These are phyloP conservation scores for Aspergillus asperescens DNA, from an alignment of 495 filamentous ascomycete species.

Conservation along the genomic window DNA sequence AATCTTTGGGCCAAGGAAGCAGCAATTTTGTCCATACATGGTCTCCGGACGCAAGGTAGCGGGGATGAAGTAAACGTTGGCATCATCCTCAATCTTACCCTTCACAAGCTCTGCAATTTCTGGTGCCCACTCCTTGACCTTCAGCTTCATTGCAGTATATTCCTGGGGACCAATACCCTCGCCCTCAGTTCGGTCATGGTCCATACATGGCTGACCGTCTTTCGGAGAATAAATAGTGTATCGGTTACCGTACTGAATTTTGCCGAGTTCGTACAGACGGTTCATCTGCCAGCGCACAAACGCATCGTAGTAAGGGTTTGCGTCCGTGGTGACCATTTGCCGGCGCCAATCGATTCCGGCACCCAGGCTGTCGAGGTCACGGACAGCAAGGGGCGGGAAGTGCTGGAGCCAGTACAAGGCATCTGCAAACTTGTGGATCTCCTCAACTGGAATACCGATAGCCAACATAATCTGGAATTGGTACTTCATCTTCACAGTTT, in stretches of 20 bases:
- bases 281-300: slow-evolving; percentile 99
- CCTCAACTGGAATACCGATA: slow-evolving; percentile 72
- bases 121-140: slow-evolving; percentile 81
- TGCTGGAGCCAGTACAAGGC: slow-evolving; percentile 80
- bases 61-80: slow-evolving; percentile 82
- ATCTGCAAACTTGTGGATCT: slow-evolving; percentile 90
- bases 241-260: slow-evolving; percentile 90
- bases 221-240: slow-evolving; percentile 96
- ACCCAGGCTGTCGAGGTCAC: slow-evolving; percentile 78
- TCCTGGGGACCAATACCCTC: slow-evolving; percentile 89
- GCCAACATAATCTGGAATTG: slow-evolving; percentile 89
- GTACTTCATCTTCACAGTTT: slow-evolving; percentile 84
- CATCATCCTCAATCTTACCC: slow-evolving; percentile 72
- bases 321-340: slow-evolving; percentile 90
- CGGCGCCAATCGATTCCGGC: slow-evolving; percentile 87
- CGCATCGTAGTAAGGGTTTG: slow-evolving; percentile 93
- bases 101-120: slow-evolving; percentile 60
- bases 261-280: slow-evolving; percentile 78
- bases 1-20: slow-evolving; percentile 89
- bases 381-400: slow-evolving; percentile 78
- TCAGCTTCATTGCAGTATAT: slow-evolving; percentile 87
- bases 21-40: slow-evolving; percentile 96
- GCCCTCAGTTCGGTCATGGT: slow-evolving; percentile 88
- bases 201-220: slow-evolving; percentile 96
- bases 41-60: slow-evolving; percentile 94